These are phyloP conservation scores for Senecio squalidus DNA, from an alignment of 140 eudicot genomes.

Conservation along the genomic window DNA sequence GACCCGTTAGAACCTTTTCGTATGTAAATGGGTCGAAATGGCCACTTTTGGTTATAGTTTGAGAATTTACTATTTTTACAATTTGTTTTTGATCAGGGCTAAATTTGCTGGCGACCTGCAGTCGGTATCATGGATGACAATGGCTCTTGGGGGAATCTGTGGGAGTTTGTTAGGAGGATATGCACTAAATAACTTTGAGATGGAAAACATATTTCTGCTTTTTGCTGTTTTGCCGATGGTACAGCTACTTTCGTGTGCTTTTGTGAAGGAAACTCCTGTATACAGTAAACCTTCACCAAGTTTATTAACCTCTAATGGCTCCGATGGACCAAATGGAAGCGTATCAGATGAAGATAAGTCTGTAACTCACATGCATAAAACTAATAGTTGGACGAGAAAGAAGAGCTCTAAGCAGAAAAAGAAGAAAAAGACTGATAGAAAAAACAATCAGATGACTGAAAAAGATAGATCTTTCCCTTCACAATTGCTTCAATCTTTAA, in stretches of 20 bases:
- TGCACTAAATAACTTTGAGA: constrained; percentile 48
- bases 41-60: too few species aligned
- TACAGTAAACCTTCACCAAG: constrained; percentile 24
- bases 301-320: constrained; percentile 29
- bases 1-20: too few species aligned
- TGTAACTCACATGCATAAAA: constrained; percentile 30
- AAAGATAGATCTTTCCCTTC: constrained; percentile 38
- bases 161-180: constrained; percentile 96
- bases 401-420: constrained; percentile 51
- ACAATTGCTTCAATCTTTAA: constrained; percentile 57
- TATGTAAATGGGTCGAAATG: too few species aligned
- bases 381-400: constrained; percentile 43
- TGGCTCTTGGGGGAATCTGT: constrained; percentile 95
- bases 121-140: constrained; percentile 93
- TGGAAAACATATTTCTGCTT: constrained; percentile 61
- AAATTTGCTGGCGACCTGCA: constrained; percentile 97
- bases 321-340: constrained; percentile 29
- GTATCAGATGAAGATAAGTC: constrained; percentile 33
- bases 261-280: constrained; percentile 55
- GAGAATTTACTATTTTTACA: too few species aligned
- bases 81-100: constrained; percentile 73
- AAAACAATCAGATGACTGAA: constrained; percentile 26
- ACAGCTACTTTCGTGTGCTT: constrained; percentile 77
- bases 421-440: constrained; percentile 20
- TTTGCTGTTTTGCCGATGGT: constrained; percentile 62